Evolutionary conservation across 495 filamentous ascomycete genomes (phyloP).

Genomic region (Astrothelium macrocarpum): DNA sequence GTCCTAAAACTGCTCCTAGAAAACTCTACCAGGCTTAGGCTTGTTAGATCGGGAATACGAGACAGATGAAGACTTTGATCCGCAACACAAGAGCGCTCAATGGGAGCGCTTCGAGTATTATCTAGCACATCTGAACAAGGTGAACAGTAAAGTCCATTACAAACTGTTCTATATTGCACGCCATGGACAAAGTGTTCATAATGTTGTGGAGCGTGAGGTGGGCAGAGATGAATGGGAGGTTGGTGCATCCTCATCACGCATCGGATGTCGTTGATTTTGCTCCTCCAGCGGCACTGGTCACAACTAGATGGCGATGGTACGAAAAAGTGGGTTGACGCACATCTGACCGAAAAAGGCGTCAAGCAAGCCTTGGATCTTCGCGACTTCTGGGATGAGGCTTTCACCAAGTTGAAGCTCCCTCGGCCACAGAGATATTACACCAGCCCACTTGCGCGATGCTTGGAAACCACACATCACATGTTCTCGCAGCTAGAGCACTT

Average conservation of each 20-base stretch:
- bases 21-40: constrained; percentile 45
- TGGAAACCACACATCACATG: constrained; percentile 25
- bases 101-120: constrained; percentile 28
- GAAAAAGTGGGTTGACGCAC: constrained; percentile 26
- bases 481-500: constrained; percentile 19
- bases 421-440: constrained; percentile 25
- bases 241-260: background rate
- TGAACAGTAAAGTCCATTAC: constrained; percentile 9
- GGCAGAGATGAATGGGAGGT: constrained; percentile 33
- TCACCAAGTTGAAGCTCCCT: constrained; percentile 20
- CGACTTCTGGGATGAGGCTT: constrained; percentile 17
- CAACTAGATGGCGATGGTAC: constrained; percentile 28
- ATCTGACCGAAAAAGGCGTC: constrained; percentile 23
- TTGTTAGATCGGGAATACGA: constrained; percentile 49
- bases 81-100: background rate
- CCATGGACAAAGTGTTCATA: constrained; percentile 32
- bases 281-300: constrained; percentile 22
- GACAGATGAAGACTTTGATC: constrained; percentile 27
- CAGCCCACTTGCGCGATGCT: constrained; percentile 25
- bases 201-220: constrained; percentile 30
- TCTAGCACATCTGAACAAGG: constrained; percentile 12
- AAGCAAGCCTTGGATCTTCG: constrained; percentile 22
- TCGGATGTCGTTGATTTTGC: background rate
- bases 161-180: constrained; percentile 30
- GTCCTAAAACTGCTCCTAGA: background rate